Percentiles rank a stretch among this genome's conserved stretches.
Conservation (phyloP, 1,139 yeast species). For the Saccharomyces hybrid region DNA sequence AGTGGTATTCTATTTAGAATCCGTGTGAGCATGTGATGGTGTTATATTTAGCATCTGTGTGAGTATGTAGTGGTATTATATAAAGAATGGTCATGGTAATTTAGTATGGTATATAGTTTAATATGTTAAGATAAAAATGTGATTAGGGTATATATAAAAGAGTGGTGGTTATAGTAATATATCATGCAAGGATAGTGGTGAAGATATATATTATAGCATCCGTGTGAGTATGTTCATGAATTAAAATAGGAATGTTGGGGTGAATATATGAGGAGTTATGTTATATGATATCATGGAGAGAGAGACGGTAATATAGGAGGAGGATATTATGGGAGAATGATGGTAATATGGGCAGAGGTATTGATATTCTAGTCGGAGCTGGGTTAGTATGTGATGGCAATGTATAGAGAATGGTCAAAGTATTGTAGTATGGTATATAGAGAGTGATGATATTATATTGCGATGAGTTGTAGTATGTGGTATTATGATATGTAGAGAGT, state of each 20-base stretch:
- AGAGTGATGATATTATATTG: too few relatives aligned
- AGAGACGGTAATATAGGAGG: too few relatives aligned
- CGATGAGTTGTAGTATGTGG: too few relatives aligned
- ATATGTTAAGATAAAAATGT: background rate
- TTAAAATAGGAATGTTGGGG: background rate
- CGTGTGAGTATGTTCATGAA: background rate
- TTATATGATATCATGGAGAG: too few relatives aligned
- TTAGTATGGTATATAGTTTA: background rate
- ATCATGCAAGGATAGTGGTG: too few relatives aligned
- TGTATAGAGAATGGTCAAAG: background rate
- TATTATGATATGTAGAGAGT: too few relatives aligned
- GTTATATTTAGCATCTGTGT: background rate
- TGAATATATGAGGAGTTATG: background rate
- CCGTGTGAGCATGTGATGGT: background rate
- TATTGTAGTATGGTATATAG: background rate
- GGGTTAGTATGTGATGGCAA: background rate
- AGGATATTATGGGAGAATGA: too few relatives aligned
- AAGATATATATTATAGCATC: background rate
- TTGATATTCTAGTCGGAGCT: background rate
- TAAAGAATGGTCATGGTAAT: background rate
- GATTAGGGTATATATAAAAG: background rate
- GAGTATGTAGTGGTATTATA: background rate
- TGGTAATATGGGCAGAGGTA: too few relatives aligned
- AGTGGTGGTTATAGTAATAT: background rate
- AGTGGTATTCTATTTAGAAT: background rate